Percentiles rank a stretch among this genome's conserved stretches.
Conservation (phyloP, 768 basidiomycete species). For the Hericium rajendrae region DNA sequence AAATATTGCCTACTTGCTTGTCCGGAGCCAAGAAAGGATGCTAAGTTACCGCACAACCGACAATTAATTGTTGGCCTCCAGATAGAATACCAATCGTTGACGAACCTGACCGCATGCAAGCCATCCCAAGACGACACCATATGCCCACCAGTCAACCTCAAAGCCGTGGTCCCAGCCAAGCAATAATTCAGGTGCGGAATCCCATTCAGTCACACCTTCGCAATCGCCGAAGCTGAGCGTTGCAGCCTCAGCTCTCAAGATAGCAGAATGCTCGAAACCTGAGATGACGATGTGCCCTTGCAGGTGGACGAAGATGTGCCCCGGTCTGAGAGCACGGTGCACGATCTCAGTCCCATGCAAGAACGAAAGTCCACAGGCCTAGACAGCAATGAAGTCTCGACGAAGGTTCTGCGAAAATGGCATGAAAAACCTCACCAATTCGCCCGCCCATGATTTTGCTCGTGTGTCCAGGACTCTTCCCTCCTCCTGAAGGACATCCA, state of each 20-base stretch:
- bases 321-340: constrained; percentile 10
- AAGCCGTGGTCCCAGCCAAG: constrained; percentile 10
- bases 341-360: constrained; percentile 10
- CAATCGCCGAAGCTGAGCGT: neutral
- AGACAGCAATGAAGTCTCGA: neutral
- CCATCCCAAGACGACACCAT: constrained; percentile 10
- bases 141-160: constrained; percentile 14
- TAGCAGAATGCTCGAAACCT: constrained; percentile 8
- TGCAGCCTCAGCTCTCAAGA: neutral
- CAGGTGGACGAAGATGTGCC: constrained; percentile 8
- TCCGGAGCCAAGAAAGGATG: neutral
- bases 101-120: constrained; percentile 12
- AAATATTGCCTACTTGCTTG: neutral
- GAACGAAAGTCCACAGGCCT: constrained; percentile 10
- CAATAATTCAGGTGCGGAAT: constrained; percentile 12
- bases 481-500: constrained; percentile 7
- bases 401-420: too few relatives aligned
- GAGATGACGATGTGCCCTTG: constrained; percentile 12
- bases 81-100: neutral
- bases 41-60: neutral
- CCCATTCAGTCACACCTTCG: constrained; percentile 7
- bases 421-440: constrained; percentile 5
- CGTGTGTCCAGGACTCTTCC: constrained; percentile 2
- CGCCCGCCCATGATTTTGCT: constrained; percentile 9
- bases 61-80: neutral